These are phyloP conservation scores for Penicillium pulvis DNA, from an alignment of 495 filamentous ascomycete species.

Conservation along the genomic window DNA sequence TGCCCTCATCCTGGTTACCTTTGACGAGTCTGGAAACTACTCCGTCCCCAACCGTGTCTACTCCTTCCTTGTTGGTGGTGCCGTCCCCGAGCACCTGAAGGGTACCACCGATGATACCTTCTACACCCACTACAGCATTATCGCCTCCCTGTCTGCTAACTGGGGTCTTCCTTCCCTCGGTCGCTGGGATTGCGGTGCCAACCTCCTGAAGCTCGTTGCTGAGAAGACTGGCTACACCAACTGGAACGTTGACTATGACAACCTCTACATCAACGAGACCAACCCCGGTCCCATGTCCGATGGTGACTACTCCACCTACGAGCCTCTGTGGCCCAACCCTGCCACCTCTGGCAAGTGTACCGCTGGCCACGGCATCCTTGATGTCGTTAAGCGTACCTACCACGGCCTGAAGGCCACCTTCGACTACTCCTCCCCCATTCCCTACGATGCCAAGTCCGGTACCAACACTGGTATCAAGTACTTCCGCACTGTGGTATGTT, in stretches of 20 bases:
- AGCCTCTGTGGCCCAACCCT: slow-evolving; percentile 44
- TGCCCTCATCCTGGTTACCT: slow-evolving; percentile 67
- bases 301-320: slow-evolving; percentile 34
- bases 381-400: slow-evolving; percentile 45
- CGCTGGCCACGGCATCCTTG: slow-evolving; percentile 49
- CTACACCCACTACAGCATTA: slow-evolving; percentile 73
- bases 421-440: slow-evolving; percentile 49
- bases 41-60: slow-evolving; percentile 56
- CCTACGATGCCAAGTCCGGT: slow-evolving; percentile 36
- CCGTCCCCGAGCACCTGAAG: slow-evolving; percentile 56
- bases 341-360: slow-evolving; percentile 41
- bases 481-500: slow-evolving; percentile 24
- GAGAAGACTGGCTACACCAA: slow-evolving; percentile 59
- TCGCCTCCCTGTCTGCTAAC: slow-evolving; percentile 67
- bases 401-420: slow-evolving; percentile 33
- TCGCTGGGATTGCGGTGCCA: slow-evolving; percentile 72
- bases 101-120: slow-evolving; percentile 65
- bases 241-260: slow-evolving; percentile 44
- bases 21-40: slow-evolving; percentile 67
- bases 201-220: slow-evolving; percentile 64
- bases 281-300: slow-evolving; percentile 51
- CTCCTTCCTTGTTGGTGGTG: slow-evolving; percentile 66
- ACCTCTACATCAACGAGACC: slow-evolving; percentile 47
- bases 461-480: slow-evolving; percentile 38
- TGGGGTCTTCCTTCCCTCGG: slow-evolving; percentile 69